Percentiles rank a stretch among this genome's conserved stretches.
These are phyloP conservation scores for Lyophyllum decastes DNA, from an alignment of 768 basidiomycete species.

Conservation along the genomic window DNA sequence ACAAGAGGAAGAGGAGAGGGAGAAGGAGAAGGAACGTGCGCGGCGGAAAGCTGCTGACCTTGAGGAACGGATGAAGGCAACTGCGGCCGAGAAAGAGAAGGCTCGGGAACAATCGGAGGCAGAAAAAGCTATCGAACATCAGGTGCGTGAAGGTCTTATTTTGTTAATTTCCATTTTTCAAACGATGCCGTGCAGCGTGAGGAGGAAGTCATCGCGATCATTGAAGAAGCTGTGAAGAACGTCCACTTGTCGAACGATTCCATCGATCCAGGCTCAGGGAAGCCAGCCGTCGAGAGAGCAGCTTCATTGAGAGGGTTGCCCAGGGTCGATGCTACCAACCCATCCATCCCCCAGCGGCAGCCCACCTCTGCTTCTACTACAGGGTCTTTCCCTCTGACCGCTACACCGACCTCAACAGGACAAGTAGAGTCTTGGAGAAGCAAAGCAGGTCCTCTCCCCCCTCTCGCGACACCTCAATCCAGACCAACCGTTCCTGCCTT, in stretches of 20 bases:
- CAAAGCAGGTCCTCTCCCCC: constrained; percentile 25
- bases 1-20: constrained; percentile 81
- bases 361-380: constrained; percentile 24
- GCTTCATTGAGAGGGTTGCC: constrained; percentile 33
- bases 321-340: constrained; percentile 27
- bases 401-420: constrained; percentile 29
- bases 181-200: constrained; percentile 23
- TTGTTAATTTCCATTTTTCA: neutral
- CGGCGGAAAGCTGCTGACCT: constrained; percentile 76
- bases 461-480: neutral
- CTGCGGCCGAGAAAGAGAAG: constrained; percentile 36
- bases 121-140: constrained; percentile 17
- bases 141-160: constrained; percentile 10
- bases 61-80: constrained; percentile 63
- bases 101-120: constrained; percentile 19
- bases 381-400: constrained; percentile 14
- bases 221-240: constrained; percentile 46
- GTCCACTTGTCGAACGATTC: constrained; percentile 10
- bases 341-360: constrained; percentile 26
- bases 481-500: constrained; percentile 29
- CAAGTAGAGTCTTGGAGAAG: constrained; percentile 70
- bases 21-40: constrained; percentile 80
- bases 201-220: constrained; percentile 41
- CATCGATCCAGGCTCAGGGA: neutral
- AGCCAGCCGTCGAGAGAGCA: constrained; percentile 25